Conservation (phyloP, 805 yeast genomes). For the Yamadazyma insecticola region DNA sequence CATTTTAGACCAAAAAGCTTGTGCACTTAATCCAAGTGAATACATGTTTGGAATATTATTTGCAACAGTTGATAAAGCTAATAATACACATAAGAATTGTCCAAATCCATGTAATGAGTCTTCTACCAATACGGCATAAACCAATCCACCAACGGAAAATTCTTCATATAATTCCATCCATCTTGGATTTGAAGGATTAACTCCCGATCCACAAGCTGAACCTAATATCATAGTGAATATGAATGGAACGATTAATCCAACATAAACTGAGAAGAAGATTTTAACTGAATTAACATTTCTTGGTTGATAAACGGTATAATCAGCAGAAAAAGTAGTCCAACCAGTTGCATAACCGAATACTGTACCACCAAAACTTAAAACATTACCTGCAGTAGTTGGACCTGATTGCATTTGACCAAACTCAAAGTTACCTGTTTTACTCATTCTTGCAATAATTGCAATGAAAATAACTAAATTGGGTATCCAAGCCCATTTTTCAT, state of each 20-base stretch:
- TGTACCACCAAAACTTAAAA: conserved; percentile 21
- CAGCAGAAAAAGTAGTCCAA: conserved; percentile 31
- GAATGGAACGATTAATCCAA: conserved; percentile 23
- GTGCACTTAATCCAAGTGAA: conserved; percentile 25
- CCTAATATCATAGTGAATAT: conserved; percentile 27
- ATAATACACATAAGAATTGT: conserved; percentile 25
- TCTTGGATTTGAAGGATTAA: conserved; percentile 8
- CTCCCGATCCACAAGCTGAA: conserved; percentile 28
- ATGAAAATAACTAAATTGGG: conserved; percentile 26
- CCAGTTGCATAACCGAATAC: conserved; percentile 31
- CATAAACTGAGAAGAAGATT: conserved; percentile 21
- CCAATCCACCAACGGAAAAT: conserved; percentile 27
- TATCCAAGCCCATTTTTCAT: conserved; percentile 29
- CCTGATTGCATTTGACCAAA: conserved; percentile 25
- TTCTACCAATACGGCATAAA: conserved; percentile 23
- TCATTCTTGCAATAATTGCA: conserved; percentile 24
- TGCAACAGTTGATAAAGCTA: conserved; percentile 27
- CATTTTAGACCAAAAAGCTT: conserved; percentile 27
- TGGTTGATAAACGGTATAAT: conserved; percentile 30
- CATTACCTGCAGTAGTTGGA: conserved; percentile 23
- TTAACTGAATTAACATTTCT: conserved; percentile 22
- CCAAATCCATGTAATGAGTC: conserved; percentile 28
- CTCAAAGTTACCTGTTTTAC: conserved; percentile 19
- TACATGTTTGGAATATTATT: conserved; percentile 32
- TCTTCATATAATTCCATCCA: conserved; percentile 18